A percentile compares a stretch with the other conserved stretches of the same genome.
Evolutionary conservation across 1,284 basidiomycete species (phyloP).

Genomic region (Wolfiporia cocos): DNA sequence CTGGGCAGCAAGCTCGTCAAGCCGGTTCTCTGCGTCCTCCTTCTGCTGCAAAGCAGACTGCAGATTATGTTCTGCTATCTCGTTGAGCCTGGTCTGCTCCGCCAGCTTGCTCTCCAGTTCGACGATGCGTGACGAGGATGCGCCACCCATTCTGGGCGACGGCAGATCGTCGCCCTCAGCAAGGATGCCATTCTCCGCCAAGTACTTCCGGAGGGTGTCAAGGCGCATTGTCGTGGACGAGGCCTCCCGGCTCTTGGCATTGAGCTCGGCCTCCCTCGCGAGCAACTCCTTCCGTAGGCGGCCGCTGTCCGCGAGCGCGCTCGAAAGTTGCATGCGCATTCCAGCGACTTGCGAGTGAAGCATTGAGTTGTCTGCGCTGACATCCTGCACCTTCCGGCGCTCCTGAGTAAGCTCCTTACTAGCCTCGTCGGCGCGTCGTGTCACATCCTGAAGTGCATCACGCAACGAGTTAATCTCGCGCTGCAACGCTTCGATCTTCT

Average conservation of each 20-base stretch:
- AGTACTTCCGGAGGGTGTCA: conserved; percentile 79
- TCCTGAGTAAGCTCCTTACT: conserved; percentile 70
- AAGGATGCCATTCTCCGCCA: conserved; percentile 83
- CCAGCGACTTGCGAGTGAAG: conserved; percentile 77
- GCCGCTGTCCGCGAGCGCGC: conserved; percentile 66
- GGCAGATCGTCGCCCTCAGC: conserved; percentile 65
- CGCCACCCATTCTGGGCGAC: conserved; percentile 33
- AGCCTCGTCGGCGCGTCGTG: conserved; percentile 63
- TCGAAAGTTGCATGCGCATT: conserved; percentile 73
- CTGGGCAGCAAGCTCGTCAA: conserved; percentile 56
- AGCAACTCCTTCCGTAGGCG: conserved; percentile 66
- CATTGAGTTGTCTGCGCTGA: conserved; percentile 65
- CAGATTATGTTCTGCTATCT: conserved; percentile 69
- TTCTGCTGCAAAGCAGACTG: conserved; percentile 57
- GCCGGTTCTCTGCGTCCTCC: conserved; percentile 69
- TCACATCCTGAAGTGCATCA: conserved; percentile 73
- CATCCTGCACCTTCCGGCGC: conserved; percentile 56
- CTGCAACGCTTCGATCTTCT: conserved; percentile 79
- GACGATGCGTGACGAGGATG: conserved; percentile 45
- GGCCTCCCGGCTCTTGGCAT: conserved; percentile 62
- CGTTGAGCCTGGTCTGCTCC: conserved; percentile 67
- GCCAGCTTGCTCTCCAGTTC: conserved; percentile 76
- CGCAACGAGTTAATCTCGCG: conserved; percentile 69
- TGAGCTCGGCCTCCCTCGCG: conserved; percentile 65
- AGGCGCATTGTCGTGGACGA: conserved; percentile 75